Evolutionary conservation across 148 eudicot genomes (phyloP).

Genomic region (Camellia japonica): DNA sequence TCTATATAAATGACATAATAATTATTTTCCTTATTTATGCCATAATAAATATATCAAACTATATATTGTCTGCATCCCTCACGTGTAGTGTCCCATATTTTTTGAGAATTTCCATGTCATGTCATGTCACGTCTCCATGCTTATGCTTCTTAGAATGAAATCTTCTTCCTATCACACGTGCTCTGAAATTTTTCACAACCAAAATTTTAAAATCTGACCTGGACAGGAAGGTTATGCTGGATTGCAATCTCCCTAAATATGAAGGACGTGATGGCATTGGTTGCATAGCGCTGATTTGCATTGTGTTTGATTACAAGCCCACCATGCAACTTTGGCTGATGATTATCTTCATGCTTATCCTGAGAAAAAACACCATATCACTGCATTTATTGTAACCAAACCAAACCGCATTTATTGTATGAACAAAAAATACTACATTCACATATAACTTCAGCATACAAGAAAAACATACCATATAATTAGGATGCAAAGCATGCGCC

Average conservation of each 20-base stretch:
- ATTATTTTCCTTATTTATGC: no score
- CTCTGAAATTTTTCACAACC: background rate
- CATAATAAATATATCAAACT: no score
- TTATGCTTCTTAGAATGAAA: background rate
- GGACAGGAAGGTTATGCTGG: constrained; percentile 78
- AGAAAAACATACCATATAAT: constrained; percentile 64
- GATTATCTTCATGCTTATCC: constrained; percentile 98
- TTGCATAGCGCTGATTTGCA: constrained; percentile 98
- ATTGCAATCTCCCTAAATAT: constrained; percentile 81
- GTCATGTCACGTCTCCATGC: no score
- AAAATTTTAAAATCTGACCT: constrained; percentile 39
- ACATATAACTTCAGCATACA: background rate
- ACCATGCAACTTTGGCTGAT: constrained; percentile 93
- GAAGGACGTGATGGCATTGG: constrained; percentile 92
- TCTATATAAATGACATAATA: no score
- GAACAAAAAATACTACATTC: background rate
- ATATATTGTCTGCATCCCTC: no score
- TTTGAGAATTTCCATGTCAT: no score
- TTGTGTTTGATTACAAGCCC: constrained; percentile 95
- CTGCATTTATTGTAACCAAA: background rate
- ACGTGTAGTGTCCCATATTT: no score
- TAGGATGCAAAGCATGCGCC: constrained; percentile 99
- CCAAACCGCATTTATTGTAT: background rate
- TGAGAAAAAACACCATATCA: constrained; percentile 24
- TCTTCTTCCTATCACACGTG: background rate